Evolutionary conservation across 106 monocot species (phyloP).

Genomic region (Dendrobium catenatum): DNA sequence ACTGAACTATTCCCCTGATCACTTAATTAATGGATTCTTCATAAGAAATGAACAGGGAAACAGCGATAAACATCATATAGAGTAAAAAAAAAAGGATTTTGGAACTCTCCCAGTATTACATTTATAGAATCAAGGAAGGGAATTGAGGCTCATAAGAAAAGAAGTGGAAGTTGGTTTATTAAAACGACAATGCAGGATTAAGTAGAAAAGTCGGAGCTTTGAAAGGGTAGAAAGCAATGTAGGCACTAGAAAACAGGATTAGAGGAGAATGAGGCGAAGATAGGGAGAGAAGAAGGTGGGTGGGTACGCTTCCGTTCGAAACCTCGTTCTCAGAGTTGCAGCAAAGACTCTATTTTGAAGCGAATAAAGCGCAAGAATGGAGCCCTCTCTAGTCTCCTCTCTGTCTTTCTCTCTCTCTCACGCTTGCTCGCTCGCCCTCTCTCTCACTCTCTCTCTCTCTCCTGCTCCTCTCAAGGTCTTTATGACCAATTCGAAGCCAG

Average conservation of each 20-base stretch:
- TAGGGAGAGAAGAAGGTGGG: neutral
- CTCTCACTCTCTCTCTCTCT: neutral
- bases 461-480: slow-evolving; percentile 9
- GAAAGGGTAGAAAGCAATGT: slow-evolving; percentile 18
- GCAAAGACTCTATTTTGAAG: slow-evolving; percentile 36
- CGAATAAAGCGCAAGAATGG: slow-evolving; percentile 41
- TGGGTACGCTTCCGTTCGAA: slow-evolving; percentile 4
- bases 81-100: neutral
- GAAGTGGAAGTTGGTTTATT: neutral
- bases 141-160: neutral
- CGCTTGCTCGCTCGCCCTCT: no score
- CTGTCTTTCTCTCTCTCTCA: slow-evolving; percentile 12
- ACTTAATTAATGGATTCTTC: neutral
- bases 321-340: slow-evolving; percentile 19
- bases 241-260: slow-evolving; percentile 4
- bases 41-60: slow-evolving; percentile 2
- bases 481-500: slow-evolving; percentile 29
- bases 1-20: neutral
- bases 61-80: neutral
- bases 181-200: neutral
- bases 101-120: neutral
- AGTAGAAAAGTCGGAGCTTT: slow-evolving; percentile 19
- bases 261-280: slow-evolving; percentile 9
- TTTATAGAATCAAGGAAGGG: neutral
- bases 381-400: slow-evolving; percentile 12